Base-by-base conservation (phyloP, 345 rosid genomes). In the Reutealis trisperma region DNA sequence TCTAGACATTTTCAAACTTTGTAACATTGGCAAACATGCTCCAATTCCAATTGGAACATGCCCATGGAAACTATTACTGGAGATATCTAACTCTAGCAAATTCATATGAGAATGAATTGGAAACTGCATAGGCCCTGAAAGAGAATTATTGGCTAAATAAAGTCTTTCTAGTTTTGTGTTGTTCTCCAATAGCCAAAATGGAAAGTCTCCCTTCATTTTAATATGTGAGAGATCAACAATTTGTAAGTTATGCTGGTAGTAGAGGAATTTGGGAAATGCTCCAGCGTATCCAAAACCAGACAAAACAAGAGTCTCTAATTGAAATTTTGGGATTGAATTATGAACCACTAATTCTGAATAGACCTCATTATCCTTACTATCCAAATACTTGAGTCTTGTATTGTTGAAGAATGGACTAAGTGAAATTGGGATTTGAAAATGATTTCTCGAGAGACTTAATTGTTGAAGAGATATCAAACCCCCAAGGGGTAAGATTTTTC, bases 391-490 rank as follows among this genome's bases (percentile, higher is more conserved):
- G 59, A 71, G 76, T 4, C 24, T 57, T 14, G 76, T 63, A 18
- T 4, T 66, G 44, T 78, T 71, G n/a, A 62, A 62, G 4, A 78
- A 64, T 8, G 80, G 57, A 4, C 3, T 2, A 19, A 78, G 60
- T 16, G 76, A 54, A 11, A 25, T 55, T 52, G 81, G 81, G 6
- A 78, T 41, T 54, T 63, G 71, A 14, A 78, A 72, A 0, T 24
- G 45, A 63, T 78, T 78, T 34, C 64, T 21, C 18, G 32, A 54
- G 27, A 78, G 55, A 5, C 0, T 0, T 5, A 78, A 52, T 2
- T 5, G 0, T 71, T 22, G 15, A 25, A 78, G 45, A 47, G 76
- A 78, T 18, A 51, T 42, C 0, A 71, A n/a, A 41, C 8, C 9
- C 42, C 19, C 37, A 0, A 72, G 14, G 4, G 72, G 72, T 44